Percentiles rank a stretch among this genome's conserved stretches.
Evolutionary conservation across 495 filamentous ascomycete species (phyloP).

Genomic region (Pyrenula massariospora): DNA sequence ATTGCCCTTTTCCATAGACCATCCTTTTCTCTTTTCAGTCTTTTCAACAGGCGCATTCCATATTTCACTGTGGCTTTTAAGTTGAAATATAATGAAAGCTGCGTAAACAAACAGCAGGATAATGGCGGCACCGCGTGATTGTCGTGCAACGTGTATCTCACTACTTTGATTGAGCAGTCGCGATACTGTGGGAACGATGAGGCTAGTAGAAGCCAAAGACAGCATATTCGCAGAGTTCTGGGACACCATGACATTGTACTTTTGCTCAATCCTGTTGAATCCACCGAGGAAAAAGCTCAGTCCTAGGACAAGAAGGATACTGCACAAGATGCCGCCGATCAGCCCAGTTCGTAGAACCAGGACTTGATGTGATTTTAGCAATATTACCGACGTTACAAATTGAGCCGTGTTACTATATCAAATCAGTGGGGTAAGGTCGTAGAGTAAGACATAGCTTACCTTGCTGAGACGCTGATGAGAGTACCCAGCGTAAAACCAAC

Average conservation of each 20-base stretch:
- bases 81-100: background rate
- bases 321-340: conserved; percentile 8
- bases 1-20: background rate
- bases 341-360: conserved; percentile 6
- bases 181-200: conserved; percentile 1
- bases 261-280: conserved; percentile 4
- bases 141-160: background rate
- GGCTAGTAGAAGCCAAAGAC: background rate
- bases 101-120: background rate
- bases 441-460: conserved; percentile 4
- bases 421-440: background rate
- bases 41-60: background rate
- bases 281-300: conserved; percentile 10
- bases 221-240: background rate
- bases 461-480: conserved; percentile 4
- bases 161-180: background rate
- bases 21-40: background rate
- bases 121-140: background rate
- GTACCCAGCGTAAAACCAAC: background rate
- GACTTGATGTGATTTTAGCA: conserved; percentile 7
- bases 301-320: conserved; percentile 9
- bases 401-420: conserved; percentile 7
- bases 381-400: conserved; percentile 8
- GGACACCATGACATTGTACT: conserved; percentile 3
- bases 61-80: background rate